Evolutionary conservation across 2,329 filamentous ascomycete species (phyloP).

Genomic region (Orbilia blumenaviensis): DNA sequence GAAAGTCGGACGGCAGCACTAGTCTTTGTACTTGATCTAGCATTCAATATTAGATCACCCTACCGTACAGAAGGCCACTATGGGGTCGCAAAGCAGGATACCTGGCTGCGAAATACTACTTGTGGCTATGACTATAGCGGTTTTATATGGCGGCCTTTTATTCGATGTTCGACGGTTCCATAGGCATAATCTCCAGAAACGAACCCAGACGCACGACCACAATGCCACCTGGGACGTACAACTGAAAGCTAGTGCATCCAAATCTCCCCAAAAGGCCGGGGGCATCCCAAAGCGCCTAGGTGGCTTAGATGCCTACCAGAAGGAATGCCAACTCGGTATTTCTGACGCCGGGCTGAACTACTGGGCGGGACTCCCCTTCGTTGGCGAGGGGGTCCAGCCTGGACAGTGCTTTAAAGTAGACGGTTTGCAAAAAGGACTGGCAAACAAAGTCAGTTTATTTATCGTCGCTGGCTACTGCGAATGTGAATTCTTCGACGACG

Average conservation of each 20-base stretch:
- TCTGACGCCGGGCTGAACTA: neutral
- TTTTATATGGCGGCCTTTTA: neutral
- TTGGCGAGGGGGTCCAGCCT: neutral
- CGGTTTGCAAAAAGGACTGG: neutral
- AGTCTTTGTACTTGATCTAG: too few relatives aligned
- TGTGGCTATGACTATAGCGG: neutral
- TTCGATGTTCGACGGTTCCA: neutral
- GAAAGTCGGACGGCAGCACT: too few relatives aligned
- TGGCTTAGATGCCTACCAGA: neutral
- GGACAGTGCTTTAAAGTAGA: constrained; percentile 7
- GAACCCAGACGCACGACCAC: neutral
- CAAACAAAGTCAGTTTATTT: neutral
- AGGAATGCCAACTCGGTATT: neutral
- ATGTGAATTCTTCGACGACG: constrained; percentile 24
- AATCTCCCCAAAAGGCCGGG: neutral
- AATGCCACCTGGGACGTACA: neutral
- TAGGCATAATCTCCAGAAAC: neutral
- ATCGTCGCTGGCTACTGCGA: neutral
- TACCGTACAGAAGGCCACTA: too few relatives aligned
- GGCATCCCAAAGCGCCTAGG: neutral
- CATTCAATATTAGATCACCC: too few relatives aligned
- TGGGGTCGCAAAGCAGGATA: neutral
- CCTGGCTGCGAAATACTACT: neutral
- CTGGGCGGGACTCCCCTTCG: neutral
- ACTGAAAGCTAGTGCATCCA: neutral